Evolutionary conservation across 2,329 filamentous ascomycete genomes (phyloP), one percentile per base, ranked within the genome.

Genomic region (Fusarium liriodendri): DNA sequence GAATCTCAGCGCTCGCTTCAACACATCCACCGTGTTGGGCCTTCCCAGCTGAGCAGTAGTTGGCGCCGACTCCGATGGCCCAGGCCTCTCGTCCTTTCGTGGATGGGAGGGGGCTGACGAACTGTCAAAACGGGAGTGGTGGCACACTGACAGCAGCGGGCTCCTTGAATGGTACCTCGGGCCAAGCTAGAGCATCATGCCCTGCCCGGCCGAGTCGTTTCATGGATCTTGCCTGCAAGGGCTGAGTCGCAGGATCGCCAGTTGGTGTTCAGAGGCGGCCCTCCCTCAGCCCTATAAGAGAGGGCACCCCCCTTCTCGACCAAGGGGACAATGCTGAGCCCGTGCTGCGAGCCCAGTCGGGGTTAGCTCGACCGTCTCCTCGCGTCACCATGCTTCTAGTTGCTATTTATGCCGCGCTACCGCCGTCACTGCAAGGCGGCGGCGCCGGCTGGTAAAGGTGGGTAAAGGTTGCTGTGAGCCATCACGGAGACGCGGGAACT

Each of bases 231-330:
- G 71, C 52, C 59, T 74, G 72, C 59, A 65, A 59, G 40, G 47
- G 62, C 58, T 71, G 64, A 59, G 25, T 65, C 42, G 47, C 38
- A 57, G 71, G 58, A 66, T 71, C 71, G 64, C 62, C 50, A 64
- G 50, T 27, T 33, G 62, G 50, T 33, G 62, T 57, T 57, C 47
- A 57, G 27, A 58, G 38, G 40, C 35, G 27, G 40, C 40, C 47
- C 70, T 74, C 54, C 47, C 70, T 74, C 72, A 74, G 72, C 72
- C 72, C 72, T 74, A 74, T 55, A 72, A 55, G 37, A 55, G 62
- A 70, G 64, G 59, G 63, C 55, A 64, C 45, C 37, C 42, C 32
- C 54, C 25, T 38, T 59, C 27, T 64, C 33, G 42, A 57, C 58
- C 29, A 62, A 47, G 37, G 55, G 42, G 54, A 50, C 22, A n/a